These are phyloP conservation scores for Bipolaris bicolor DNA, from an alignment of 2,329 filamentous ascomycete genomes.

Conservation along the genomic window DNA sequence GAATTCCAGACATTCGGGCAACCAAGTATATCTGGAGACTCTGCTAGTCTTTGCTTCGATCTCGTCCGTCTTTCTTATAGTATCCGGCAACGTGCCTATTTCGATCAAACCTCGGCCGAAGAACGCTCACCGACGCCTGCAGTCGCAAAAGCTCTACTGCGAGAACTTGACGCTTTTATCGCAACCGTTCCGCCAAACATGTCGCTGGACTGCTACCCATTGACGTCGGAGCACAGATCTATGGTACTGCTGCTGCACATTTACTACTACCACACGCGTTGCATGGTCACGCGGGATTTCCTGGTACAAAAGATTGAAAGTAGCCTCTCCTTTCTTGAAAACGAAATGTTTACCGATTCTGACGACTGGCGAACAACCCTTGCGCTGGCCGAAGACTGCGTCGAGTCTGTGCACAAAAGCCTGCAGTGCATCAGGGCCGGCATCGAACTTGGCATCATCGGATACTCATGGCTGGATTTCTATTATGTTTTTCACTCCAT, in stretches of 20 bases:
- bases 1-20: conserved; percentile 28
- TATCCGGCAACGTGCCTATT: conserved; percentile 33
- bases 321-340: conserved; percentile 25
- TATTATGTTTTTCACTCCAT: conserved; percentile 37
- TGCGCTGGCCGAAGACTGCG: conserved; percentile 33
- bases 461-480: conserved; percentile 30
- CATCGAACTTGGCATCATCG: conserved; percentile 24
- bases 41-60: conserved; percentile 19
- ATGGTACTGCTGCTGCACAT: conserved; percentile 29
- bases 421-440: conserved; percentile 30
- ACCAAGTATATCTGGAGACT: conserved; percentile 22
- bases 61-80: conserved; percentile 27
- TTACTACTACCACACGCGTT: conserved; percentile 34
- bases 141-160: conserved; percentile 27
- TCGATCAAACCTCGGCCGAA: conserved; percentile 25
- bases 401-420: conserved; percentile 33
- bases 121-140: conserved; percentile 28
- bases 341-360: conserved; percentile 9
- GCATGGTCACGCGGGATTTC: conserved; percentile 33
- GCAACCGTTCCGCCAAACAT: conserved; percentile 22
- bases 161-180: conserved; percentile 29
- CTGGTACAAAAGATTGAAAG: conserved; percentile 33
- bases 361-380: conserved; percentile 24
- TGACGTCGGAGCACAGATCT: conserved; percentile 19
- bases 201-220: conserved; percentile 15